phyloP scores from a whole-genome alignment of 176 grass and related monocot species.

The barley (Hordeum vulgare) region MorexV3_pseudomolecules_assembly NC_058518.1:12063301-12063800 shows the following conservation, averaged over 20 bases:
- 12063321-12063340: too few relatives aligned
- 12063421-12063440: neutral
- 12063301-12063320: neutral
- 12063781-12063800: neutral
- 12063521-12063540: neutral
- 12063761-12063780: too few relatives aligned
- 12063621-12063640: conserved; percentile 31
- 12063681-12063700: conserved; percentile 54
- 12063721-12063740: neutral
- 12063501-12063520: neutral
- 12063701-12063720: neutral
- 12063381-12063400: too few relatives aligned
- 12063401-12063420: neutral
- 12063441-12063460: neutral
- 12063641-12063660: conserved; percentile 36
- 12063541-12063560: neutral
- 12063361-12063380: too few relatives aligned
- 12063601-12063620: conserved; percentile 38
- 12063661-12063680: conserved; percentile 39
- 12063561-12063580: conserved; percentile 4
- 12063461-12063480: neutral
- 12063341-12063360: too few relatives aligned
- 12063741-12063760: neutral
- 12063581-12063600: conserved; percentile 20
- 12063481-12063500: neutral